Base-by-base conservation (phyloP, 1,139 yeast genomes). In the Groenewaldozyma sp. region DNA sequence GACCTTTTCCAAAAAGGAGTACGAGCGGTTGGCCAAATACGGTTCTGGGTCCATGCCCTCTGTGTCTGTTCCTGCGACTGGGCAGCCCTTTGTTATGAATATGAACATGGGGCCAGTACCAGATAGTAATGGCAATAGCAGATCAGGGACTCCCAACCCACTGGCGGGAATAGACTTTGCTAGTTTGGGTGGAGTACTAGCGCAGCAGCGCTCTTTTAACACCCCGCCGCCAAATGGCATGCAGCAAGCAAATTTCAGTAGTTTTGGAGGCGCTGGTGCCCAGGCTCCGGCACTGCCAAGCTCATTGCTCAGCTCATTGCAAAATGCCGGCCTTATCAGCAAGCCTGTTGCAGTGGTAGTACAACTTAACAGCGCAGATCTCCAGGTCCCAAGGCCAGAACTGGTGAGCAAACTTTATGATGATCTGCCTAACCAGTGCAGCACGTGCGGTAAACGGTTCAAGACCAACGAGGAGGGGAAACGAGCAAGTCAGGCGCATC, bases 381-480 rank as follows among this genome's bases (percentile, higher is more conserved):
- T 62, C 11, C 48, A 50, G 13, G 52, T 50, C 34, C 59, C 67
- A 1, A 52, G 62, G 1, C 56, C 60, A 1, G 55, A 56, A 31
- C 52, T 64, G 14, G 50, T 63, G 10, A 52, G 53, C 21, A 47
- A 50, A 13, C 62, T 86, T 18, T 79, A 80, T 54, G 74, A 70
- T 3, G 63, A 70, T 18, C 75, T 81, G 54, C 78, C 94, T 4
- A 74, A 82, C 45, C 91, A 86, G 59, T 93, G 98, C 65, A 74
- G 83, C 14, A 77, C 81, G 16, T 93, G 98, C 63, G 94, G 96
- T 24, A 84, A 83, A 56, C 67, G 99, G 46, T 93, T 88, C 57
- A 69, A 76, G 5, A 73, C 73, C 38, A 74, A 79, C 34, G 66
- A 64, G 1, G 73, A 70, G 39, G 94, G 93, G 2, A 67, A 70